phyloP scores from a whole-genome alignment of 306 rosid species.

The Cucurbita pepo region DNA sequence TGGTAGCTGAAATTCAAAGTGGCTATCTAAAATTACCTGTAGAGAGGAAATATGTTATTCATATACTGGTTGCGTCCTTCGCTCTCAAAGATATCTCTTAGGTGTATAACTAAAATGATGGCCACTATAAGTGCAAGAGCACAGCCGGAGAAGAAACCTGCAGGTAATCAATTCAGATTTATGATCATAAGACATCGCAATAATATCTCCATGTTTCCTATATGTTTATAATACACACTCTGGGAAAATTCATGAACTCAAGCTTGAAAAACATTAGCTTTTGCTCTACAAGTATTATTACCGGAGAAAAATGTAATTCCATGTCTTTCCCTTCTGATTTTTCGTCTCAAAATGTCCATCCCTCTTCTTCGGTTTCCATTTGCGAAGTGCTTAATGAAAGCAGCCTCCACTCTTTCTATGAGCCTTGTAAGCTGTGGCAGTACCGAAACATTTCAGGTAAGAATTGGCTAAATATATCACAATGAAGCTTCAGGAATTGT shows the following conservation, averaged over 20 bases:
- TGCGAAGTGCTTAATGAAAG: constrained; percentile 44
- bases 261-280: background rate
- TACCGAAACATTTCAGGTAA: constrained; percentile 2
- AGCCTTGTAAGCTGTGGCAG: constrained; percentile 33
- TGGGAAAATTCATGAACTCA: background rate
- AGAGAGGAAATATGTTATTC: constrained; percentile 61
- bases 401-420: constrained; percentile 49
- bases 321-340: constrained; percentile 32
- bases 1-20: background rate
- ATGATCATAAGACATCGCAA: background rate
- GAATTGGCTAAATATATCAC: background rate
- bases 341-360: constrained; percentile 35
- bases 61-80: constrained; percentile 21
- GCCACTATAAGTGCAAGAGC: constrained; percentile 37
- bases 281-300: constrained; percentile 6
- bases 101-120: constrained; percentile 30
- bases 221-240: background rate
- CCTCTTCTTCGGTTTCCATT: constrained; percentile 35
- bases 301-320: constrained; percentile 34
- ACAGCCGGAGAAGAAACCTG: constrained; percentile 44
- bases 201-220: background rate
- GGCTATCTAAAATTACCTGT: constrained; percentile 25
- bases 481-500: background rate
- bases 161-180: background rate
- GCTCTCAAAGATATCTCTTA: constrained; percentile 29